These are phyloP conservation scores for Schwanniomyces pseudopolymorphus DNA, from an alignment of 805 yeast species.

Conservation along the genomic window DNA sequence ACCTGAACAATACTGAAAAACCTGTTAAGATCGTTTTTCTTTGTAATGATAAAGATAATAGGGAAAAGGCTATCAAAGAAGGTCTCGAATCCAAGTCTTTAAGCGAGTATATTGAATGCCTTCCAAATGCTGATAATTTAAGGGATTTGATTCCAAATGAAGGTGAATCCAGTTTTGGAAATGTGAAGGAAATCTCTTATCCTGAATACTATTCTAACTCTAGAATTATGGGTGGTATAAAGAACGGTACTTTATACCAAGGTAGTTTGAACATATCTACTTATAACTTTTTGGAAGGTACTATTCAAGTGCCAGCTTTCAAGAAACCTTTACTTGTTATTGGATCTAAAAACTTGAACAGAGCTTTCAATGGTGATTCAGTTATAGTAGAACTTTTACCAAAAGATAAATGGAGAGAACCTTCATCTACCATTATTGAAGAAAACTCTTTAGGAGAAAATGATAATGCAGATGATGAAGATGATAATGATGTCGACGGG, in stretches of 20 bases:
- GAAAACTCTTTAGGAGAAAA: conserved; percentile 63
- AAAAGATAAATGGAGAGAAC: conserved; percentile 81
- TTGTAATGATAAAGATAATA: conserved; percentile 76
- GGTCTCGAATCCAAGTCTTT: conserved; percentile 57
- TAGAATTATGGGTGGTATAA: conserved; percentile 85
- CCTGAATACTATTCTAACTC: conserved; percentile 80
- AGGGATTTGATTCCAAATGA: conserved; percentile 74
- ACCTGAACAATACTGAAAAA: conserved; percentile 22
- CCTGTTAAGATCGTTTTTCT: conserved; percentile 55
- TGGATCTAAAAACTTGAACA: conserved; percentile 82
- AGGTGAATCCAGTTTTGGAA: conserved; percentile 35
- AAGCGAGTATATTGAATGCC: conserved; percentile 64
- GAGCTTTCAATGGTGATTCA: conserved; percentile 89
- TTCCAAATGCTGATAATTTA: conserved; percentile 73
- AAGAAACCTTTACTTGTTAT: conserved; percentile 78
- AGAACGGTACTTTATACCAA: conserved; percentile 82
- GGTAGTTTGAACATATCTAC: conserved; percentile 80
- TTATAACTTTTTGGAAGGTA: conserved; percentile 87
- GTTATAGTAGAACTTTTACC: conserved; percentile 92
- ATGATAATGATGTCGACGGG: conserved; percentile 17
- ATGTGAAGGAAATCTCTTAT: conserved; percentile 55
- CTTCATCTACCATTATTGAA: conserved; percentile 76
- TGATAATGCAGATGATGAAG: conserved; percentile 59
- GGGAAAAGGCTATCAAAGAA: conserved; percentile 53
- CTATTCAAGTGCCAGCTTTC: conserved; percentile 67